phyloP scores from a whole-genome alignment of 306 rosid species.

The Hippophae rhamnoides region DNA sequence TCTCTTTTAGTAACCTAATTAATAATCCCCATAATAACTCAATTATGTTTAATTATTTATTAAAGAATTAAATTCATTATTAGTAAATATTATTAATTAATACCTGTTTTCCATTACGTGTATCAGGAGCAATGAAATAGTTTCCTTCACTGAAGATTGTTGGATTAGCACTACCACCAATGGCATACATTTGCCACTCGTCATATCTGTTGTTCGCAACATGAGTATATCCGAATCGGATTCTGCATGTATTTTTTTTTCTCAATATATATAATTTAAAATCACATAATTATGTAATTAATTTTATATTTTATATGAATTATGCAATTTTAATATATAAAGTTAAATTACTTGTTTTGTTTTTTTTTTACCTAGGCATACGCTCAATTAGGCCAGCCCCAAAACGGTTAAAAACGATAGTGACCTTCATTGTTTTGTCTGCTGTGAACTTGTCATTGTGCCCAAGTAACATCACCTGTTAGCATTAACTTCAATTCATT shows the following conservation, averaged over 20 bases:
- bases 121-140: conserved; percentile 41
- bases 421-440: conserved; percentile 48
- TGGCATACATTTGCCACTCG: conserved; percentile 74
- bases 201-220: conserved; percentile 73
- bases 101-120: conserved; percentile 40
- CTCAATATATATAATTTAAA: too few species aligned
- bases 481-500: not conserved
- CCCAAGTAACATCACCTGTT: conserved; percentile 82
- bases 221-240: conserved; percentile 83
- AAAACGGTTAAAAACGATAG: conserved; percentile 36
- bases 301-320: not conserved
- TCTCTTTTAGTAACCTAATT: conserved; percentile 64
- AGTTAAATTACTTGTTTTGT: not conserved
- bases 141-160: conserved; percentile 87
- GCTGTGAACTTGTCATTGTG: conserved; percentile 46
- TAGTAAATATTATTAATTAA: too few species aligned
- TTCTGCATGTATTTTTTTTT: conserved; percentile 28
- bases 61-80: too few species aligned
- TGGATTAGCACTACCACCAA: conserved; percentile 85
- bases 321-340: not conserved
- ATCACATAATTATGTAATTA: not conserved
- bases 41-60: not conserved
- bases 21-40: not conserved
- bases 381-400: conserved; percentile 50
- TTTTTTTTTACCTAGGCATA: conserved; percentile 68